Conservation (phyloP, 805 yeast genomes). For the Ogataea pilisensis region DNA sequence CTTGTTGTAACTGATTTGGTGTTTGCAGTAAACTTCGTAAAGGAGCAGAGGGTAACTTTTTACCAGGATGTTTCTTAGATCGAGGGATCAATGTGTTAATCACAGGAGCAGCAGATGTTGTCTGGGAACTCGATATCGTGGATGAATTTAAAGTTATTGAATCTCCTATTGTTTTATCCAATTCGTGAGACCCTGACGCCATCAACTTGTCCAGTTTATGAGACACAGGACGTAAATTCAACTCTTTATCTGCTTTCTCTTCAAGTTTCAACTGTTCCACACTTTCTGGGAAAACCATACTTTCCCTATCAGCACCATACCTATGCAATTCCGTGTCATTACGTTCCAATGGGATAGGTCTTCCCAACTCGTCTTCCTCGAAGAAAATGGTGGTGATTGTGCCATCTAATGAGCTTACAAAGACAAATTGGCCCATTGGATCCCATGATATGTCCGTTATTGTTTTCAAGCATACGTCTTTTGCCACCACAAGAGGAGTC, state of each 20-base stretch:
- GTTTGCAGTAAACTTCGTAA: slow-evolving; percentile 2
- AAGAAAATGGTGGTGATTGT: slow-evolving; percentile 65
- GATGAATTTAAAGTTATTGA: too few relatives aligned
- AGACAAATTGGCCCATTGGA: slow-evolving; percentile 72
- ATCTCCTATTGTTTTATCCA: too few relatives aligned
- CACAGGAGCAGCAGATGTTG: slow-evolving; percentile 10
- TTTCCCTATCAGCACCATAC: slow-evolving; percentile 86
- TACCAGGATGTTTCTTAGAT: slow-evolving; percentile 29
- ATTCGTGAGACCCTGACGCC: too few relatives aligned
- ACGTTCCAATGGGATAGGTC: slow-evolving; percentile 54
- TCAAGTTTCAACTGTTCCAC: slow-evolving; percentile 73
- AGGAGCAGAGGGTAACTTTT: slow-evolving; percentile 19
- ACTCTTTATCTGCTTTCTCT: slow-evolving; percentile 43
- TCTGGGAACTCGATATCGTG: too few relatives aligned
- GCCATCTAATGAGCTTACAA: slow-evolving; percentile 80
- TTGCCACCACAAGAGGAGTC: slow-evolving; percentile 75
- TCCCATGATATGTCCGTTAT: slow-evolving; percentile 91
- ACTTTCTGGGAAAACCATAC: slow-evolving; percentile 83
- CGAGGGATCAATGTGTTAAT: slow-evolving; percentile 27
- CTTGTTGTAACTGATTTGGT: slow-evolving; percentile 2
- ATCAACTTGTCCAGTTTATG: slow-evolving; percentile 39
- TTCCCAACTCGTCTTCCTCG: slow-evolving; percentile 60
- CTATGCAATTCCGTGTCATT: slow-evolving; percentile 68
- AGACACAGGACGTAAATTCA: slow-evolving; percentile 14
- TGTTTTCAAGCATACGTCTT: slow-evolving; percentile 69